Conservation (phyloP, 75 land plant genomes). For the Sequoia sempervirens region DNA sequence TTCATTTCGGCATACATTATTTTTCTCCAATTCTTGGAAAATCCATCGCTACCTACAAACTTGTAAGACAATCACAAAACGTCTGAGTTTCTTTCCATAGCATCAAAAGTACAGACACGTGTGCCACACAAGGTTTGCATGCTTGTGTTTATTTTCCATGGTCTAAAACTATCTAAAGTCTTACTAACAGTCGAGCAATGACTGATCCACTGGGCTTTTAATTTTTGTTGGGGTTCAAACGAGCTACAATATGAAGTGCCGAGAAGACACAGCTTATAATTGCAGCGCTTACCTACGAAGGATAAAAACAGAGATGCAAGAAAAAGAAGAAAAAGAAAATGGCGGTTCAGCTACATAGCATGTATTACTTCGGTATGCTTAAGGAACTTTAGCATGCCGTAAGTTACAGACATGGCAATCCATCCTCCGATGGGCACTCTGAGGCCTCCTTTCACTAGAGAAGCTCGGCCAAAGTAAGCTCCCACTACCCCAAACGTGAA, state of each 20-base stretch:
- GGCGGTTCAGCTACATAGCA: neutral
- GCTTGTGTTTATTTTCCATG: neutral
- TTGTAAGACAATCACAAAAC: neutral
- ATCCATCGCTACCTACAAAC: neutral
- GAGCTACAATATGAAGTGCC: too few species aligned
- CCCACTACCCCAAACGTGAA: conserved; percentile 38
- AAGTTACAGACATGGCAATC: conserved; percentile 62
- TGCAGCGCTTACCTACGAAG: neutral
- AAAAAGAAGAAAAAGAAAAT: neutral
- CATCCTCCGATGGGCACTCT: conserved; percentile 63
- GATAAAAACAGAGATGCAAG: neutral
- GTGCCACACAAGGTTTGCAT: neutral
- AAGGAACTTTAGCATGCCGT: conserved; percentile 39
- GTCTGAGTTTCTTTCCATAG: neutral
- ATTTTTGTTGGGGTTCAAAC: neutral
- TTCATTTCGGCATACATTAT: neutral
- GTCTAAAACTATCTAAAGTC: too few species aligned
- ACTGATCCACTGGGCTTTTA: neutral
- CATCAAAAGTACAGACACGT: neutral
- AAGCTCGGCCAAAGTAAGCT: conserved; percentile 45
- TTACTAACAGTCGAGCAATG: neutral
- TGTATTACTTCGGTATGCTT: neutral
- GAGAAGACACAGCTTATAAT: neutral
- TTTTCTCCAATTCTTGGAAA: neutral
- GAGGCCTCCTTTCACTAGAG: conserved; percentile 19